These are phyloP conservation scores for Coniochaeta hoffmannii DNA, from an alignment of 2,329 filamentous ascomycete species.

Conservation along the genomic window DNA sequence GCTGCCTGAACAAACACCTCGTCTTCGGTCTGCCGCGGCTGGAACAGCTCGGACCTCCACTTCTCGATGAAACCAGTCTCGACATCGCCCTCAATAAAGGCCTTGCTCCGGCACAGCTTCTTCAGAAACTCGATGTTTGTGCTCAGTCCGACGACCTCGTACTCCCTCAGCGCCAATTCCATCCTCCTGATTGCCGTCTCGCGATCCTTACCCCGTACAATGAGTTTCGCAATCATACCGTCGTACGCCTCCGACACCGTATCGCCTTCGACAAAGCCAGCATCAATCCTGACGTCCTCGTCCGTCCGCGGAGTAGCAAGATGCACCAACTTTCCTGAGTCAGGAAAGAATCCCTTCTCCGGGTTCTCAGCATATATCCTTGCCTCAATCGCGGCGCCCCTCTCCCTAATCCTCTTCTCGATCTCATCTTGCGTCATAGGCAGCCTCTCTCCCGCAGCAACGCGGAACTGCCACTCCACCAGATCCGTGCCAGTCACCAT, in stretches of 20 bases:
- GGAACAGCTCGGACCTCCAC: slow-evolving; percentile 73
- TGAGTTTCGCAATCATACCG: slow-evolving; percentile 98
- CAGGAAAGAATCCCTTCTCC: slow-evolving; percentile 83
- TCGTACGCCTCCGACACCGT: slow-evolving; percentile 93
- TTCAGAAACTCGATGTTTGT: slow-evolving; percentile 98
- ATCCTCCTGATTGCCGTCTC: slow-evolving; percentile 79
- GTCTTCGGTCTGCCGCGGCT: slow-evolving; percentile 48
- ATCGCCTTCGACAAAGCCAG: slow-evolving; percentile 85
- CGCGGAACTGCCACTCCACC: slow-evolving; percentile 93
- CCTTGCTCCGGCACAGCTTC: slow-evolving; percentile 69
- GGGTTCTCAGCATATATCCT: slow-evolving; percentile 96
- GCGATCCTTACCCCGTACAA: slow-evolving; percentile 74
- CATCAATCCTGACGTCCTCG: slow-evolving; percentile 80
- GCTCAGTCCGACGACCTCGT: slow-evolving; percentile 85
- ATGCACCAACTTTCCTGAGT: slow-evolving; percentile 82
- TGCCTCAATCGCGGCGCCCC: slow-evolving; percentile 88
- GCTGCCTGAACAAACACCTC: slow-evolving; percentile 86
- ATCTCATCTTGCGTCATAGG: slow-evolving; percentile 55
- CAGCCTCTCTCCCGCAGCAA: slow-evolving; percentile 48
- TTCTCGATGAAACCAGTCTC: slow-evolving; percentile 97
- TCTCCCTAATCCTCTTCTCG: slow-evolving; percentile 63
- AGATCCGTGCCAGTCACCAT: slow-evolving; percentile 66
- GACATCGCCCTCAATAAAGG: slow-evolving; percentile 80
- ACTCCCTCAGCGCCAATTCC: slow-evolving; percentile 70
- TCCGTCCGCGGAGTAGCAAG: slow-evolving; percentile 64